Evolutionary conservation across 805 yeast species (phyloP).

Genomic region (Starmerella tilneyi): DNA sequence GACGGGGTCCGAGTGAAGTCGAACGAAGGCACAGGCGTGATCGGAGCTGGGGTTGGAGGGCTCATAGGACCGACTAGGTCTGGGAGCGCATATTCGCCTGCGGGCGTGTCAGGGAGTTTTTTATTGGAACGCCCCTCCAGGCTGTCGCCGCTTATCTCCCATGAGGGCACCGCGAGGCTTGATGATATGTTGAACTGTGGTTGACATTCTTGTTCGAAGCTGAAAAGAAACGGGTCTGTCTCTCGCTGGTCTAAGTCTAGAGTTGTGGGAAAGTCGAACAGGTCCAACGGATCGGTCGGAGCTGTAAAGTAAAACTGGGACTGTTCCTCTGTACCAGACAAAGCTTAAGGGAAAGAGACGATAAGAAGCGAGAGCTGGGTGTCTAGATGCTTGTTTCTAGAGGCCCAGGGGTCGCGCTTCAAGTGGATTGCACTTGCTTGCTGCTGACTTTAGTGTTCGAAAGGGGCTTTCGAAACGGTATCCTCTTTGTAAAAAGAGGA

Average conservation of each 20-base stretch:
- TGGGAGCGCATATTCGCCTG: not conserved
- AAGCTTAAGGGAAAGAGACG: not conserved
- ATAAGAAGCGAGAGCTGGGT: constrained; percentile 8
- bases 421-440: constrained; percentile 5
- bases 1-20: constrained; percentile 5
- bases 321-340: constrained; percentile 18
- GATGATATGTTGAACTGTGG: not conserved
- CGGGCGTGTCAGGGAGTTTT: too few relatives aligned
- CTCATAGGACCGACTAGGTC: not conserved
- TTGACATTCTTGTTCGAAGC: not conserved
- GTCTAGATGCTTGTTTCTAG: not conserved
- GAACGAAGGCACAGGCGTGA: not conserved
- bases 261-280: constrained; percentile 12
- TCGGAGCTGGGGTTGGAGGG: not conserved
- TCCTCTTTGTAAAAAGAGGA: too few relatives aligned
- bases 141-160: too few relatives aligned
- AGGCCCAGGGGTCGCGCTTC: constrained; percentile 9
- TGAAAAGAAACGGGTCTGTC: not conserved
- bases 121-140: too few relatives aligned
- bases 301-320: constrained; percentile 15
- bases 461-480: not conserved
- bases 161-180: not conserved
- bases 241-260: not conserved
- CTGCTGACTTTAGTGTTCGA: not conserved
- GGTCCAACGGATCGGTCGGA: constrained; percentile 19